Base-by-base conservation (phyloP, 805 yeast genomes). In the Barnettozyma wickerhamii region DNA sequence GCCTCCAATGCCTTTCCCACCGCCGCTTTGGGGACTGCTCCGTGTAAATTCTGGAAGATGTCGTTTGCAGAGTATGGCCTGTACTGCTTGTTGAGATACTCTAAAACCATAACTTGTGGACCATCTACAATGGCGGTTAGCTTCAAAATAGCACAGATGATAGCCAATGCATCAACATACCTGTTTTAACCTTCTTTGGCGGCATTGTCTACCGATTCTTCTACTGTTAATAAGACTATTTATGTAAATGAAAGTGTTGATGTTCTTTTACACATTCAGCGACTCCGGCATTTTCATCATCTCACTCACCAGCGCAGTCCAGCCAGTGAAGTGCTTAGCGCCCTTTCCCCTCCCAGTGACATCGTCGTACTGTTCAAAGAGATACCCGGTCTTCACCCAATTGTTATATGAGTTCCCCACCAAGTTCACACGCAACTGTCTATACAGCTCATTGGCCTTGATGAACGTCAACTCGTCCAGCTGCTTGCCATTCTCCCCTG, bases 331-430 rank as follows among this genome's bases (percentile, higher is more conserved):
- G 58, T 87, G 91, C 60, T 84, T 81, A 9, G 91, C 90, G 7
- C 97, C 90, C 49, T 75, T 75, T 3, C 88, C 85, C 2, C 64
- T 58, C 1, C 99, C 99, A 7, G 79, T 77, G 12, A 52, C 57
- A 47, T 87, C 91, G 49, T 85, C 81, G 60, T 93, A 93, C 56
- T 88, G 91, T 55, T 93, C 99, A 84, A 89, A 91, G 6, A 86
- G 87, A 55, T 72, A 84, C 0, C 96, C 96, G 0, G 95, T 83
- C 23, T 64, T 57, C 41, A 71, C 52, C 85, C 95, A 89, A 52
- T 84, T 76, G n/a, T 68, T 57, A 56, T 68, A 76, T 5, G 87
- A 76, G 49, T 84, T 93, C 15, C 67, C 53, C 9, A 90, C 86
- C 35, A 91, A 55, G 50, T 85, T 87, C 10, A 52, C 44, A 49